Evolutionary conservation across 305 asterid genomes (phyloP).

Genomic region (Andrographis paniculata): DNA sequence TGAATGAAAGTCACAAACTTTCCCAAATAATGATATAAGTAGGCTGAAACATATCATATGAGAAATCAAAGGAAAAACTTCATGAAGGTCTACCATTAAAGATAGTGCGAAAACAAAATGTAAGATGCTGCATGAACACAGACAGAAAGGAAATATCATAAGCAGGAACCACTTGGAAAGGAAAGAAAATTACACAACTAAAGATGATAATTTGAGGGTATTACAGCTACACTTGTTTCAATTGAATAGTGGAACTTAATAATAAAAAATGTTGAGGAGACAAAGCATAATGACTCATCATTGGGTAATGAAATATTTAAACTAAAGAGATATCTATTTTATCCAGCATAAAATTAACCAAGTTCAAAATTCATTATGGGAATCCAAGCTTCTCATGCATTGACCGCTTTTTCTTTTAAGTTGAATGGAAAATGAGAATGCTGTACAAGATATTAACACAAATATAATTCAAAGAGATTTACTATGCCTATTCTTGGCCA

Average conservation of each 20-base stretch:
- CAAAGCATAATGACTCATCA: background rate
- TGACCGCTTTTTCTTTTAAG: background rate
- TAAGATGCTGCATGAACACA: background rate
- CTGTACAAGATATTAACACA: constrained; percentile 2
- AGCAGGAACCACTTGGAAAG: too few species aligned
- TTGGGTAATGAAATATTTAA: background rate
- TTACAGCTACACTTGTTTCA: too few species aligned
- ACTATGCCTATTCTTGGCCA: background rate
- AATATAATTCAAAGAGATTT: constrained; percentile 1
- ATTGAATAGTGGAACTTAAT: too few species aligned
- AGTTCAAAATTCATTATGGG: background rate
- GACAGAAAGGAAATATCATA: too few species aligned
- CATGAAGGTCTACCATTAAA: background rate
- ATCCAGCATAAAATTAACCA: constrained; percentile 1
- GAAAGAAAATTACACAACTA: too few species aligned
- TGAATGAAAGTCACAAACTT: background rate
- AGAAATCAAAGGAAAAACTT: background rate
- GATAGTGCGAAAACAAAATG: background rate
- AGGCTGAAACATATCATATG: background rate
- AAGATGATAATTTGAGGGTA: too few species aligned
- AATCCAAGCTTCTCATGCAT: constrained; percentile 1
- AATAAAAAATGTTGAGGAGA: too few species aligned
- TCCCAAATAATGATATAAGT: background rate
- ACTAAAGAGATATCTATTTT: constrained; percentile 1
- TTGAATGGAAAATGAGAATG: background rate